phyloP scores from a whole-genome alignment of 169 alveolate species.

The Plasmodium berghei region DNA sequence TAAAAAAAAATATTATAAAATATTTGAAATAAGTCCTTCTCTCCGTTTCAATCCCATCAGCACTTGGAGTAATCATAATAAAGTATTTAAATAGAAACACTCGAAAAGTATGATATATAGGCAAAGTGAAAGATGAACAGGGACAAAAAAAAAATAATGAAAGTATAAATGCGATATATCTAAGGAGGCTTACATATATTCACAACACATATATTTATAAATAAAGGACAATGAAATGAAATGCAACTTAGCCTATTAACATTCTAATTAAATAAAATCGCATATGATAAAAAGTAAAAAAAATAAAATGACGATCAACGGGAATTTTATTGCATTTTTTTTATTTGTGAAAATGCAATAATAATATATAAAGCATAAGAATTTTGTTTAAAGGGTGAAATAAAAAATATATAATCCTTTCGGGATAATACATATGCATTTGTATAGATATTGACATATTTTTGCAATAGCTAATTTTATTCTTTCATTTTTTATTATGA shows the following conservation, averaged over 20 bases:
- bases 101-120: not conserved
- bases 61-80: slow-evolving; percentile 54
- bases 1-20: slow-evolving; percentile 62
- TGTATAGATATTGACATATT: too few species aligned
- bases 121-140: not conserved
- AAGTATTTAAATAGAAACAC: not conserved
- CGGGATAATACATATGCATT: too few species aligned
- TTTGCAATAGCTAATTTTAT: too few species aligned
- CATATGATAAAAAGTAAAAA: too few species aligned
- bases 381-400: too few species aligned
- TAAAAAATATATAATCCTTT: too few species aligned
- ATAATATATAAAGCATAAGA: too few species aligned
- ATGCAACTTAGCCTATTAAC: not conserved
- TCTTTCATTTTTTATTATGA: too few species aligned
- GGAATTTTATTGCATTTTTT: too few species aligned
- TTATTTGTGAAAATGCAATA: too few species aligned
- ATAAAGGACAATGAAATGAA: not conserved
- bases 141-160: not conserved
- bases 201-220: not conserved
- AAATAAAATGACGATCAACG: too few species aligned
- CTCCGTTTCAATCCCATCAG: slow-evolving; percentile 43
- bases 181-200: not conserved
- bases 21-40: slow-evolving; percentile 55
- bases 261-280: not conserved
- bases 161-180: not conserved